Evolutionary conservation across 352 stramenopile genomes (phyloP).

Genomic region (Bremia lactucae): DNA sequence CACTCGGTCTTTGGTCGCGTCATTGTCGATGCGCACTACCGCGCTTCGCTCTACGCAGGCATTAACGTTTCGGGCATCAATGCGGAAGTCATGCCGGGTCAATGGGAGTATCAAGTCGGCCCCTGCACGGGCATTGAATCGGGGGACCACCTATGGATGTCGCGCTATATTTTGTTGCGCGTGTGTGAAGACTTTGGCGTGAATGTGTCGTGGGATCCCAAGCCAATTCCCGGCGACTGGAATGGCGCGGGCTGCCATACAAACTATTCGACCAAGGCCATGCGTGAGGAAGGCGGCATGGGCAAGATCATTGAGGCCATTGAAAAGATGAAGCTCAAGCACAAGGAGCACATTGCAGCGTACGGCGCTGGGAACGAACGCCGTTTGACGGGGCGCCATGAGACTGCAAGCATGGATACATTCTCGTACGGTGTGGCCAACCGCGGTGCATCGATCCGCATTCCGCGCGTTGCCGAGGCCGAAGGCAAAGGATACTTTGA

Average conservation of each 20-base stretch:
- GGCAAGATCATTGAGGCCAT: constrained; percentile 93
- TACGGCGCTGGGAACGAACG: constrained; percentile 96
- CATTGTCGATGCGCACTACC: constrained; percentile 93
- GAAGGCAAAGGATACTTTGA: constrained; percentile 92
- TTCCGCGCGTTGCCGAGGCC: constrained; percentile 85
- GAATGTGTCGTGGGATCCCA: constrained; percentile 94
- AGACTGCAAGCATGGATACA: constrained; percentile 92
- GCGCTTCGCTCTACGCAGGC: constrained; percentile 90
- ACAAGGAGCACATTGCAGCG: constrained; percentile 94
- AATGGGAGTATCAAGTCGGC: constrained; percentile 97
- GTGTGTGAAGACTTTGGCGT: constrained; percentile 97
- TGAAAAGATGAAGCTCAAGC: constrained; percentile 95
- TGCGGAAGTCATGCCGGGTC: constrained; percentile 95
- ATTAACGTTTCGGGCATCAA: constrained; percentile 95
- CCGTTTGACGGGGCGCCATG: constrained; percentile 91
- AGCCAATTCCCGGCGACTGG: constrained; percentile 97
- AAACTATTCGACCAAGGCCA: constrained; percentile 94
- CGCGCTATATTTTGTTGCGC: constrained; percentile 93
- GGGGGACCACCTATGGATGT: constrained; percentile 95
- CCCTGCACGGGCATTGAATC: constrained; percentile 93
- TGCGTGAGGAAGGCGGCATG: constrained; percentile 91
- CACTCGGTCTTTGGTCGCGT: constrained; percentile 93
- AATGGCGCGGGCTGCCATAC: constrained; percentile 94
- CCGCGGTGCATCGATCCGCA: constrained; percentile 87
- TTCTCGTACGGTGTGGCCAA: constrained; percentile 97